Evolutionary conservation across 2,329 filamentous ascomycete genomes (phyloP), one percentile per base, ranked within the genome.

Genomic region (Penicillium capsulatum): DNA sequence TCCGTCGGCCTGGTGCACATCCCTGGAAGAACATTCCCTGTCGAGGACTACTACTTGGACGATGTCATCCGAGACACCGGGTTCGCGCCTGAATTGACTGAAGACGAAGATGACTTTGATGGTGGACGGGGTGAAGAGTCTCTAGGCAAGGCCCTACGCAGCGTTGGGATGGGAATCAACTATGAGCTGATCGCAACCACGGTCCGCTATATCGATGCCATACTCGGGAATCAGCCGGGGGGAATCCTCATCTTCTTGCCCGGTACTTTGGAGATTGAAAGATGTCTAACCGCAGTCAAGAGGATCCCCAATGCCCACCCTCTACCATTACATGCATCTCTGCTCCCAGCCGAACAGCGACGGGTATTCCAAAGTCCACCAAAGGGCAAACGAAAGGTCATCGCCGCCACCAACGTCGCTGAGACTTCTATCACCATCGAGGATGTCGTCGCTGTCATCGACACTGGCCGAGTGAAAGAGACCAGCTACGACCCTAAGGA

Each of bases 371-470:
- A 79, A 17, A 74, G 75, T 10, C 70, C 92, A 3, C 90, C 91
- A 0, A 63, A 70, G 2, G 89, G 89, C 0, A 90, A 87, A 66
- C 78, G 92, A 24, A 98, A 98, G 66, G 80, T 98, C 9, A 86
- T 98, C 22, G 86, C 91, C 5, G 87, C 92, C 1, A 98, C 92
- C 31, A 98, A 98, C 57, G 91, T 98, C 2, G 92, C 92, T 2
- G 92, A 98, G 64, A 98, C 92, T 0, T 97, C 92, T 2, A 97
- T 98, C 61, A 98, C 92, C 0, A 98, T 98, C 44, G 90, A 96
- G 59, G 92, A 98, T 59, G 86, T 98, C 37, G 86, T 97, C 2
- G 91, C 87, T 2, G 92, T 98, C 31, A 91, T 98, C 48, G 92
- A 98, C 62, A 92, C 85, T 8, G 92, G 92, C 17, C 83, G 88